Conservation (phyloP, 140 eudicot species). For the Eryngium alpinum region DNA sequence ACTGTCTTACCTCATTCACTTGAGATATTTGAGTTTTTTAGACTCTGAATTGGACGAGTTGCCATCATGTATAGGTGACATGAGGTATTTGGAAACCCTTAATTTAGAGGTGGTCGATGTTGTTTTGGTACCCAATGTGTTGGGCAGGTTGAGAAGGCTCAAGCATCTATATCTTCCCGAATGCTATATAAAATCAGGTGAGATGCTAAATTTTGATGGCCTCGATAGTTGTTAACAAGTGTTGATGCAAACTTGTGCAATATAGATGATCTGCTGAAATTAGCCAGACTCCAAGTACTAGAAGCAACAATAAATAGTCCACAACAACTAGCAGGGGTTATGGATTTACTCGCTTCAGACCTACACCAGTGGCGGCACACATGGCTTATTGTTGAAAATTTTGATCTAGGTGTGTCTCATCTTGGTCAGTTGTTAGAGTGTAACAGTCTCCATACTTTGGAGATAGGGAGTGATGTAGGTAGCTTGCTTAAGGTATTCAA, state of each 20-base stretch:
- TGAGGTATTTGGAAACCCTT: conserved; percentile 18
- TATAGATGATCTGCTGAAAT: not conserved
- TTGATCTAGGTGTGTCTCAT: not conserved
- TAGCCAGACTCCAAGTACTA: not conserved
- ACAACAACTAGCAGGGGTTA: not conserved
- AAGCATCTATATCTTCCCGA: conserved; percentile 21
- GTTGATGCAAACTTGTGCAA: not conserved
- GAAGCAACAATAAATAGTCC: not conserved
- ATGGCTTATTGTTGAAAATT: not conserved
- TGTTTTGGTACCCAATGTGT: not conserved
- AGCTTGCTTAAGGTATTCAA: conserved; percentile 1
- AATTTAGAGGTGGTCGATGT: not conserved
- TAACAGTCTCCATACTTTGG: not conserved
- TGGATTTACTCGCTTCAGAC: not conserved
- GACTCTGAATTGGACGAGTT: not conserved
- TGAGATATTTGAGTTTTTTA: conserved; percentile 22
- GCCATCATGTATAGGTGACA: conserved; percentile 14
- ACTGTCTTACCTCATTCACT: conserved; percentile 9
- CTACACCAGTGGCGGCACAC: not conserved
- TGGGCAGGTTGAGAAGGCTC: conserved; percentile 5
- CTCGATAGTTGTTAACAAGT: not conserved
- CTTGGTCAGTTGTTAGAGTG: not conserved
- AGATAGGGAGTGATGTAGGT: not conserved
- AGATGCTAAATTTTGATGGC: conserved; percentile 4
- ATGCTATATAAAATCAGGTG: not conserved